Base-by-base conservation (phyloP, 192 early-diverging fungal genomes). In the Podila clonocystis region DNA sequence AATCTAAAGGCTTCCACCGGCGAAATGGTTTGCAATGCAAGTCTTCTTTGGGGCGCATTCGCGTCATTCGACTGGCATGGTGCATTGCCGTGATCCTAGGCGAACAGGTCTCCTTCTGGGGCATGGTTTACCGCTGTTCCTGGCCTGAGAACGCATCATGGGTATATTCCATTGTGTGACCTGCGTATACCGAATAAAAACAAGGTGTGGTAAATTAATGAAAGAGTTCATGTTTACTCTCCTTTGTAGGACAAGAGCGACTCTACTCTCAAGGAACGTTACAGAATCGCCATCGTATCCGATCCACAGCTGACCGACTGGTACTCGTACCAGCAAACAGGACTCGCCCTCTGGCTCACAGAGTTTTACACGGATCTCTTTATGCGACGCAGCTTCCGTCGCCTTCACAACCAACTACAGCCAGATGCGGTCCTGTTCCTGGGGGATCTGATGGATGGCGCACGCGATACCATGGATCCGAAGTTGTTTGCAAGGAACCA, bases 261-360 rank as follows among this genome's bases (percentile, higher is more conserved):
- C 2, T 50, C 49, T 7, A 15, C 66, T 1, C 28, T 50, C 20
- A 61, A 41, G 28, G 65, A 67, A 9, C 41, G 64, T 12, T 84
- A 82, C 58, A 82, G 82, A 30, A 70, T 96, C n/a, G 90, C 92
- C 19, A 74, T 99, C 11, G 84, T 99, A 34, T 92, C 94, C 0
- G 97, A 99, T 82, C 96, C 97, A 41, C 97, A 99, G 71, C 88
- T 99, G 48, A 96, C 95, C 49, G 97, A 97, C 80, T 84, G 91
- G 38, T 93, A 92, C 72, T 97, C 96, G 9, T 99, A 99, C 73
- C 75, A 86, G 8, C 91, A 92, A 50, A 76, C 86, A 19, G 94
- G 94, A 0, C 36, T 91, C 4, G 33, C 91, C 0, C 86, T 95
- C 4, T 69, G 65, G 11, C 34, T 93, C 3, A 87, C 88, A 8